phyloP scores from a whole-genome alignment of 331 rosid species.

The Malus hybrid region DNA sequence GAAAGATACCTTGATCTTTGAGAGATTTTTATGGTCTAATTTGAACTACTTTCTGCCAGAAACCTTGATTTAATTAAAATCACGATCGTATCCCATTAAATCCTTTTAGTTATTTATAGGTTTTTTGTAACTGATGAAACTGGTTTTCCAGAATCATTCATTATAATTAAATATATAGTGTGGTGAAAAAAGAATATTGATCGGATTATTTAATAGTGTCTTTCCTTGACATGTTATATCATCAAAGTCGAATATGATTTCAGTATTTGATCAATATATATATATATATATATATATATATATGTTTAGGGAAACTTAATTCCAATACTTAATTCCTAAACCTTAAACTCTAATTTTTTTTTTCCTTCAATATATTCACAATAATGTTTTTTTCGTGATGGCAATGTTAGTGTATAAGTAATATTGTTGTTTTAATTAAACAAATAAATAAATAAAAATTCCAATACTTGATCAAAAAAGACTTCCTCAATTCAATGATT shows the following conservation, averaged over 20 bases:
- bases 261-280: background rate
- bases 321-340: background rate
- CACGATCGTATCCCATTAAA: conserved; percentile 7
- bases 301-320: background rate
- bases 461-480: background rate
- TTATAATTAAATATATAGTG: too few species aligned
- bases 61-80: background rate
- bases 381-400: too few species aligned
- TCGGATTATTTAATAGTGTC: too few species aligned
- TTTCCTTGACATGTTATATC: background rate
- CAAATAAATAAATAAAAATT: too few species aligned
- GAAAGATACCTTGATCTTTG: background rate
- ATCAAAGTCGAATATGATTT: background rate
- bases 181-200: too few species aligned
- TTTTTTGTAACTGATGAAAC: background rate
- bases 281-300: too few species aligned
- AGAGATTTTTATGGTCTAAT: background rate
- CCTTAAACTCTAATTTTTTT: too few species aligned
- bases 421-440: too few species aligned
- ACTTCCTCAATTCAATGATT: background rate
- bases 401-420: too few species aligned
- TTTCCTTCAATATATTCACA: too few species aligned
- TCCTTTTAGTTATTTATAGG: background rate
- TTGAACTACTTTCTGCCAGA: conserved; percentile 3
- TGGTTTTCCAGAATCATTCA: background rate